These are phyloP conservation scores for Calonectria naviculata DNA, from an alignment of 2,329 filamentous ascomycete genomes.

Conservation along the genomic window DNA sequence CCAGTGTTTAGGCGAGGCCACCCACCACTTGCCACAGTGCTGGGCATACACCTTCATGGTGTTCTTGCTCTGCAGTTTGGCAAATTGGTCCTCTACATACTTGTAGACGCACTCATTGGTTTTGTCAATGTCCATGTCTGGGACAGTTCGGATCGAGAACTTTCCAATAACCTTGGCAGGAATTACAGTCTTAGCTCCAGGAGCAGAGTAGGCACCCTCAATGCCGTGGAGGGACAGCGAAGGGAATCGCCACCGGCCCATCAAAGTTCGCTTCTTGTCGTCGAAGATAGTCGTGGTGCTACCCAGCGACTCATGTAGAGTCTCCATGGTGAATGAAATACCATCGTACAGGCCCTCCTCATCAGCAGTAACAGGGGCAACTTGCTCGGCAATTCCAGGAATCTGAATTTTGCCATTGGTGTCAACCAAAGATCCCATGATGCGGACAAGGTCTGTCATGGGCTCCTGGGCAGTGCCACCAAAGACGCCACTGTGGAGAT, in stretches of 20 bases:
- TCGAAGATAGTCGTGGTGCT: conserved; percentile 88
- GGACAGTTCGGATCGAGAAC: conserved; percentile 97
- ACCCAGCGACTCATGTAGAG: conserved; percentile 90
- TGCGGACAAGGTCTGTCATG: conserved; percentile 92
- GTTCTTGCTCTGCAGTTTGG: conserved; percentile 93
- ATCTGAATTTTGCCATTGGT: conserved; percentile 93
- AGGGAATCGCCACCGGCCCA: conserved; percentile 96
- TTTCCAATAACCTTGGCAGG: conserved; percentile 98
- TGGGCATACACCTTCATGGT: conserved; percentile 82
- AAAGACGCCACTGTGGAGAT: conserved; percentile 97
- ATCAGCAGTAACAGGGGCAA: conserved; percentile 86
- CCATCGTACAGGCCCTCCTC: conserved; percentile 88
- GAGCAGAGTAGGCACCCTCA: conserved; percentile 92
- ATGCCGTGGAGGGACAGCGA: conserved; percentile 94
- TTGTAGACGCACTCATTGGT: conserved; percentile 89
- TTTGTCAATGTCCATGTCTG: conserved; percentile 93
- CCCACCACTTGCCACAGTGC: conserved; percentile 99
- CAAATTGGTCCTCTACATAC: conserved; percentile 86
- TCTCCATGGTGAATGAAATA: conserved; percentile 97
- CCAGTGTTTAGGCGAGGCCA: conserved; percentile 97
- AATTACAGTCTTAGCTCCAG: conserved; percentile 98
- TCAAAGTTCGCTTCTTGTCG: conserved; percentile 91
- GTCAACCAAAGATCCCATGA: conserved; percentile 88
- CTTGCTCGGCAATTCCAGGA: conserved; percentile 92
- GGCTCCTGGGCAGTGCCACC: conserved; percentile 97